A percentile compares a stretch with the other conserved stretches of the same genome.
phyloP scores from a whole-genome alignment of 768 basidiomycete species.

The Trametes elegans region DNA sequence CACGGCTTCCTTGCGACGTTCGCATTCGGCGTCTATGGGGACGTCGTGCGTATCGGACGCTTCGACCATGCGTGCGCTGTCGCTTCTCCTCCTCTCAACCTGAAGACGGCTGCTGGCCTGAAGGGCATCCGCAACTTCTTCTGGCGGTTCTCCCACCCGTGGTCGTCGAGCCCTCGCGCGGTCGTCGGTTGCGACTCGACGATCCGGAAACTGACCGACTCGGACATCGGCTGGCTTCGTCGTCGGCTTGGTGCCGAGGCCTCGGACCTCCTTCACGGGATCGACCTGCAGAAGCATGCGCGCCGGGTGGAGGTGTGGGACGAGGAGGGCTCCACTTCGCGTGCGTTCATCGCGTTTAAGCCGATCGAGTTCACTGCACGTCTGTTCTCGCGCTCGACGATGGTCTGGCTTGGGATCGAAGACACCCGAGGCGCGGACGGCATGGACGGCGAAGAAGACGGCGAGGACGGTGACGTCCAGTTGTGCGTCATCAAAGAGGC shows the following conservation, averaged over 20 bases:
- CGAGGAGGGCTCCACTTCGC: not conserved
- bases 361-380: conserved; percentile 7
- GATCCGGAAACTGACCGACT: not conserved
- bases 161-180: not conserved
- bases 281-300: not conserved
- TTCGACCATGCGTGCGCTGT: conserved; percentile 18
- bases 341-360: not conserved
- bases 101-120: not conserved
- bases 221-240: not conserved
- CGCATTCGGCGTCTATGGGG: conserved; percentile 9
- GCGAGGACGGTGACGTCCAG: no score
- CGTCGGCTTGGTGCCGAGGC: not conserved
- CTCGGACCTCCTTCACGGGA: no score
- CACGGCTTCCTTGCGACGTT: conserved; percentile 7
- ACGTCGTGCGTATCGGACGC: conserved; percentile 5
- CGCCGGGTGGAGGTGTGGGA: not conserved
- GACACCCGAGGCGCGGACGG: not conserved
- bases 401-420: conserved; percentile 14
- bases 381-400: conserved; percentile 16
- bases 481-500: conserved; percentile 15
- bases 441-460: not conserved
- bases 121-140: conserved; percentile 4
- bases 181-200: conserved; percentile 8
- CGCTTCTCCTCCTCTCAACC: no score
- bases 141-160: conserved; percentile 14